A percentile compares a stretch with the other conserved stretches of the same genome.
phyloP scores from a whole-genome alignment of 1,139 yeast species.

The Diutina mesorugosa region DNA sequence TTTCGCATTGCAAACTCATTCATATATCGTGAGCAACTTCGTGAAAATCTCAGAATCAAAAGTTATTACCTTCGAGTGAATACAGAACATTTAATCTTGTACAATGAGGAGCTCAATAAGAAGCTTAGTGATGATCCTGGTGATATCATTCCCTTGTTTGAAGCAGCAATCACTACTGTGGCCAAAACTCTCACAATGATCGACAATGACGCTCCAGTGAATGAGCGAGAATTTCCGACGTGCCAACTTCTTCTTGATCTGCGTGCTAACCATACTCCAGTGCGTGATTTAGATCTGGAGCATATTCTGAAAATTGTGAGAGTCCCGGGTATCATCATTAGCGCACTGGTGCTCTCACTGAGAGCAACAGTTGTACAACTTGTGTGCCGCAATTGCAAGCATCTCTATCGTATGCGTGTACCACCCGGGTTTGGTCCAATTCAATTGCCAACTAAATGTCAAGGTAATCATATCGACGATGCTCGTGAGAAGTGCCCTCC shows the following conservation, averaged over 20 bases:
- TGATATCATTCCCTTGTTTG: slow-evolving; percentile 82
- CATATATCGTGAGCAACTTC: slow-evolving; percentile 81
- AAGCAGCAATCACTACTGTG: slow-evolving; percentile 78
- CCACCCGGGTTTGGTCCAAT: slow-evolving; percentile 72
- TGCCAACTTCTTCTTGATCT: slow-evolving; percentile 77
- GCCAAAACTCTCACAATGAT: slow-evolving; percentile 70
- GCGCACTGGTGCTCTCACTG: slow-evolving; percentile 80
- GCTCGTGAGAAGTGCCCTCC: slow-evolving; percentile 60
- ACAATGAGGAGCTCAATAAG: slow-evolving; percentile 81
- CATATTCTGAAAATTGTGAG: slow-evolving; percentile 85
- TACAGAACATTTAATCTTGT: slow-evolving; percentile 76
- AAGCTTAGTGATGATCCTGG: slow-evolving; percentile 76
- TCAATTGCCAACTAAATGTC: slow-evolving; percentile 65
- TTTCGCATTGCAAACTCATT: slow-evolving; percentile 76
- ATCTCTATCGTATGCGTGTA: slow-evolving; percentile 55
- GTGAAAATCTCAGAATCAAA: slow-evolving; percentile 74
- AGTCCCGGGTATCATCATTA: slow-evolving; percentile 85
- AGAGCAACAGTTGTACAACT: slow-evolving; percentile 78
- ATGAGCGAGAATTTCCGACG: slow-evolving; percentile 38
- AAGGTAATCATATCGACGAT: slow-evolving; percentile 41
- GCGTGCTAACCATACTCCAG: slow-evolving; percentile 57
- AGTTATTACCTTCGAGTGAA: slow-evolving; percentile 66
- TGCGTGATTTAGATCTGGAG: slow-evolving; percentile 73
- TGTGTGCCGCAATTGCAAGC: slow-evolving; percentile 82
- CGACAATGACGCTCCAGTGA: slow-evolving; percentile 38